Conservation (phyloP, 1,139 yeast species). For the Blastobotrys serpentis region DNA sequence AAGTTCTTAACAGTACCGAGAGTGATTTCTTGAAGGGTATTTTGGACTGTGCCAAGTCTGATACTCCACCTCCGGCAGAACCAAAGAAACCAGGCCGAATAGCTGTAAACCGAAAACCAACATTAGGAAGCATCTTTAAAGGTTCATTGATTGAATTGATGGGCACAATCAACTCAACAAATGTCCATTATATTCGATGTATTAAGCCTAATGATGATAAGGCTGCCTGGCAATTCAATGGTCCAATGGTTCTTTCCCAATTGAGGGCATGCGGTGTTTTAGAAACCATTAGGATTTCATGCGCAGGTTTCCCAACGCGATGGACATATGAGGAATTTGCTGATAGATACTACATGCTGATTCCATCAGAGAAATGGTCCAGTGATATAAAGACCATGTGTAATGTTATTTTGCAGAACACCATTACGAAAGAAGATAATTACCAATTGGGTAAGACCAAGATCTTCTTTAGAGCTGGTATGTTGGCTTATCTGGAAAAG, state of each 20-base stretch:
- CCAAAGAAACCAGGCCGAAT: slow-evolving; percentile 31
- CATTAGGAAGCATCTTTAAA: slow-evolving; percentile 92
- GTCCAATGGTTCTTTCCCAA: slow-evolving; percentile 92
- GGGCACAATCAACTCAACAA: slow-evolving; percentile 89
- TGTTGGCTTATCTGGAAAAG: slow-evolving; percentile 84
- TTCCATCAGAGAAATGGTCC: slow-evolving; percentile 69
- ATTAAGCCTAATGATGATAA: slow-evolving; percentile 94
- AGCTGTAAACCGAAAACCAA: slow-evolving; percentile 74
- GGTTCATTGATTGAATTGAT: slow-evolving; percentile 88
- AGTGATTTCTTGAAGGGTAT: slow-evolving; percentile 66
- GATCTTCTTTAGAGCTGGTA: slow-evolving; percentile 91
- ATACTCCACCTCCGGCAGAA: slow-evolving; percentile 44
- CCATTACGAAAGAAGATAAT: slow-evolving; percentile 63
- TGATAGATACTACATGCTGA: slow-evolving; percentile 78
- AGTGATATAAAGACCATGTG: slow-evolving; percentile 62
- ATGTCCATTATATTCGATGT: slow-evolving; percentile 95
- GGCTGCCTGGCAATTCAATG: slow-evolving; percentile 94
- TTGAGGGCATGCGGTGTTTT: slow-evolving; percentile 98
- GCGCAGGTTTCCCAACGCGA: slow-evolving; percentile 97
- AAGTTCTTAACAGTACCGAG: slow-evolving; percentile 68
- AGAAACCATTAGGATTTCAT: slow-evolving; percentile 92
- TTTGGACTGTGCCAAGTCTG: slow-evolving; percentile 62
- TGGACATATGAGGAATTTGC: slow-evolving; percentile 96
- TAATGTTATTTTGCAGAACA: slow-evolving; percentile 59
- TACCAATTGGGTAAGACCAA: slow-evolving; percentile 83